Conservation (phyloP, 768 basidiomycete species). For the Royoungia palumana region DNA sequence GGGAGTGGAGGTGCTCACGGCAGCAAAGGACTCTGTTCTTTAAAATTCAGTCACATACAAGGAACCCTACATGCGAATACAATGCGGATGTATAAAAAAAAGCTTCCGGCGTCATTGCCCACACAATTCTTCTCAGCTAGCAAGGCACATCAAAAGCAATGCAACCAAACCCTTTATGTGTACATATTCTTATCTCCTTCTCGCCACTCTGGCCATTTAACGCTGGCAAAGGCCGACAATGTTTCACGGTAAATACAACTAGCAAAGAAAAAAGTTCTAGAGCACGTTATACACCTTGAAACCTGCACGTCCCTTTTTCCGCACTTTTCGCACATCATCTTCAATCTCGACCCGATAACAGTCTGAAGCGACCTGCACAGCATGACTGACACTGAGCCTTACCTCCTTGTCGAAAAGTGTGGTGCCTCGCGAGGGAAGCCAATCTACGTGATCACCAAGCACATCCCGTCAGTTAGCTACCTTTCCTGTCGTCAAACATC, state of each 20-base stretch:
- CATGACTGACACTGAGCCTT: constrained; percentile 32
- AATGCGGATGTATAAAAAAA: constrained; percentile 11
- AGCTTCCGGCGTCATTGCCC: constrained; percentile 20
- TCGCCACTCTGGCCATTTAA: constrained; percentile 21
- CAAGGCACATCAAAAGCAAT: constrained; percentile 25
- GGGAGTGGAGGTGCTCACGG: constrained; percentile 85
- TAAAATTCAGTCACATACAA: constrained; percentile 18
- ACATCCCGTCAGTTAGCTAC: constrained; percentile 36
- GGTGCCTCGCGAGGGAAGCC: constrained; percentile 40
- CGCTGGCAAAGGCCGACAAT: constrained; percentile 24
- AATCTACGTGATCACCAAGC: constrained; percentile 42
- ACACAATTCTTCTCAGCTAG: constrained; percentile 19
- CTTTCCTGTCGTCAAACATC: constrained; percentile 8
- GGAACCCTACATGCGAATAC: constrained; percentile 24
- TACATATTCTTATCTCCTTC: constrained; percentile 32
- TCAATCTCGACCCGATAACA: constrained; percentile 7
- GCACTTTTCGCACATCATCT: constrained; percentile 23
- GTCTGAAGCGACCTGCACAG: neutral
- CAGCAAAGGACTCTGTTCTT: constrained; percentile 35
- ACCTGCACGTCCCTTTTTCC: constrained; percentile 19
- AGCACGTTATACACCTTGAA: constrained; percentile 21
- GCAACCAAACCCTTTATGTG: constrained; percentile 22
- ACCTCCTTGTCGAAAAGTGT: constrained; percentile 41
- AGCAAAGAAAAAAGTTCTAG: constrained; percentile 9
- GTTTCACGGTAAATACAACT: constrained; percentile 29